These are phyloP conservation scores for Phaeolepiota aurea DNA, from an alignment of 768 basidiomycete species.

Conservation along the genomic window DNA sequence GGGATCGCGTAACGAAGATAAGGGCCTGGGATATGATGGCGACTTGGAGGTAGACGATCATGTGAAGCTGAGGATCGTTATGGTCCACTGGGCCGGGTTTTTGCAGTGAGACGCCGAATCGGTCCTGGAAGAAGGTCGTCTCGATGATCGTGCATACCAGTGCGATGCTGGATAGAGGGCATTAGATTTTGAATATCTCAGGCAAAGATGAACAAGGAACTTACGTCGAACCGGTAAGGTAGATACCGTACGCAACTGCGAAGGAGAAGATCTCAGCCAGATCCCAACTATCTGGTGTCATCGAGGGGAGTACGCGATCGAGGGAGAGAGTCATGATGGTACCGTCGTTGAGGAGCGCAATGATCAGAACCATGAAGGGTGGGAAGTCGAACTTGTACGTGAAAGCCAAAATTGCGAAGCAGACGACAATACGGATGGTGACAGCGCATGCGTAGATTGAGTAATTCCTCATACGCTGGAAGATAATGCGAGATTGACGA, in stretches of 20 bases:
- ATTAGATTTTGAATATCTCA: not conserved
- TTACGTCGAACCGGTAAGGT: conserved; percentile 87
- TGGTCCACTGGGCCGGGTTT: conserved; percentile 24
- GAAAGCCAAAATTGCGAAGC: conserved; percentile 92
- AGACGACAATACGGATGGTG: conserved; percentile 98
- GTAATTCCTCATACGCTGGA: conserved; percentile 99
- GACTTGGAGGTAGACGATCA: conserved; percentile 91
- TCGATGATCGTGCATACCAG: conserved; percentile 80
- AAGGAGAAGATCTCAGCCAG: conserved; percentile 93
- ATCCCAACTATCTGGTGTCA: conserved; percentile 93
- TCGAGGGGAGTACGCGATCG: conserved; percentile 91
- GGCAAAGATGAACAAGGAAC: conserved; percentile 18
- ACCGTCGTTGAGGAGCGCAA: conserved; percentile 94
- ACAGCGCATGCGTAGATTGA: conserved; percentile 94
- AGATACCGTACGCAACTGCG: conserved; percentile 92
- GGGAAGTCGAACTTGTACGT: conserved; percentile 98
- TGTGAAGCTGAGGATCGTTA: conserved; percentile 76
- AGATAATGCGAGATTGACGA: conserved; percentile 96
- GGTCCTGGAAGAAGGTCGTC: conserved; percentile 84
- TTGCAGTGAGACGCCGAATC: conserved; percentile 64
- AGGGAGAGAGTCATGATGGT: conserved; percentile 98
- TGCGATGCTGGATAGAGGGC: conserved; percentile 42
- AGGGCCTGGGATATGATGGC: conserved; percentile 98
- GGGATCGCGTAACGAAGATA: conserved; percentile 93
- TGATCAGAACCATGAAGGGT: conserved; percentile 98